Evolutionary conservation across 2,329 filamentous ascomycete genomes (phyloP), one percentile per base, ranked within the genome.

Genomic region (Thielaviopsis euricoi): DNA sequence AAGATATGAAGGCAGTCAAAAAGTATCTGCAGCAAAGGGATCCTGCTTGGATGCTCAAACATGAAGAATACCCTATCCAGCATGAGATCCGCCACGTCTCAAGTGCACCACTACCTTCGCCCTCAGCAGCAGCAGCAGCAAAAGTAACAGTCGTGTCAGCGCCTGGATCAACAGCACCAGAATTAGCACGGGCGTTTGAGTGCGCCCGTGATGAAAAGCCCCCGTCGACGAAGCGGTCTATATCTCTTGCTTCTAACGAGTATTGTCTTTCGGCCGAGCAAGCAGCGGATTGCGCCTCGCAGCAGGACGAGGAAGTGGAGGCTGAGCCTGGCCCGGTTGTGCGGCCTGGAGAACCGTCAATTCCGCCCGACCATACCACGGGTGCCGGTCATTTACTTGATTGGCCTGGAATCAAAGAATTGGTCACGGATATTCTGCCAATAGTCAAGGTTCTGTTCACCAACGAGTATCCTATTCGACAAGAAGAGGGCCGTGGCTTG

Each of bases 351-450:
- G 77, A 82, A 62, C 79, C 86, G 15, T 80, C 85, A 1, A 87
- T 95, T 58, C 87, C 89, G 0, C 80, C 83, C 26, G 87, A 95
- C 63, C 91, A 97, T 66, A 94, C 88, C 0, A 96, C 90, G 0
- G 81, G 89, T n/a, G 89, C 89, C 1, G 87, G 93, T 55, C 80
- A 89, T 62, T 74, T 97, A 19, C 73, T 97, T 26, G 76, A 79
- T 52, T 89, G 86, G 82, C 78, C 78, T 0, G 78, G 82, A 0
- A 88, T 93, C 57, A 71, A 75, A 66, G 71, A 76, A 61, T 67
- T 96, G 66, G 81, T 87, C 37, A 74, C 66, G 61, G 70, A 69
- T 53, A 73, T 74, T 25, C 67, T 82, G 57, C 69, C 73, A 22
- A 67, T 67, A 1, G 73, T 77, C 56, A 75, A 74, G 29, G 74